A percentile compares a stretch with the other conserved stretches of the same genome.
Conservation (phyloP, 148 eudicot species). For the Pouteria glomerata region DNA sequence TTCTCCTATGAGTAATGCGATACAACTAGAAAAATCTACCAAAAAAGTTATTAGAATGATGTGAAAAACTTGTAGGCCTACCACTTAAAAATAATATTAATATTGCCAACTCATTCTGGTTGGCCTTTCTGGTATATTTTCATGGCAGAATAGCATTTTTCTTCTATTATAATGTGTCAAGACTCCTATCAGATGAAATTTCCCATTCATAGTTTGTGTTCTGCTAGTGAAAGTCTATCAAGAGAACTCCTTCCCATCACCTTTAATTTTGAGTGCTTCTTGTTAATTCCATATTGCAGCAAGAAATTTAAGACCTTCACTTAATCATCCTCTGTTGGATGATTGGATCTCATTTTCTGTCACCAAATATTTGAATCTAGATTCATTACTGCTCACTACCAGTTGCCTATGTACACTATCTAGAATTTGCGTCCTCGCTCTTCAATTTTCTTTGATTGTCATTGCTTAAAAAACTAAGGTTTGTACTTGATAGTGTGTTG, state of each 20-base stretch:
- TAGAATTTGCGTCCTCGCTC: neutral
- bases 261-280: neutral
- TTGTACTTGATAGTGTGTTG: no score
- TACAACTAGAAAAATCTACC: no score
- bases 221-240: neutral
- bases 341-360: neutral
- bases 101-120: no score
- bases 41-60: no score
- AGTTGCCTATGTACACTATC: neutral
- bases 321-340: neutral
- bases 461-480: neutral
- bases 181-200: no score
- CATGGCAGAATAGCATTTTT: no score
- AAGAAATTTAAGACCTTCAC: neutral
- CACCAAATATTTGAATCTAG: neutral
- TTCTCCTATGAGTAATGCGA: neutral
- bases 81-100: no score
- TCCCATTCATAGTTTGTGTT: neutral
- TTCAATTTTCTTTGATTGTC: neutral
- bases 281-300: neutral
- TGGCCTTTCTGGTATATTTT: no score
- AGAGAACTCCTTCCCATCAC: neutral
- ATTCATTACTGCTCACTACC: neutral
- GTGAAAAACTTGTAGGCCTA: no score
- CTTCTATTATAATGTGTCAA: no score